phyloP scores from a whole-genome alignment of 2,329 filamentous ascomycete species.

The Aspergillus intermedius region DNA sequence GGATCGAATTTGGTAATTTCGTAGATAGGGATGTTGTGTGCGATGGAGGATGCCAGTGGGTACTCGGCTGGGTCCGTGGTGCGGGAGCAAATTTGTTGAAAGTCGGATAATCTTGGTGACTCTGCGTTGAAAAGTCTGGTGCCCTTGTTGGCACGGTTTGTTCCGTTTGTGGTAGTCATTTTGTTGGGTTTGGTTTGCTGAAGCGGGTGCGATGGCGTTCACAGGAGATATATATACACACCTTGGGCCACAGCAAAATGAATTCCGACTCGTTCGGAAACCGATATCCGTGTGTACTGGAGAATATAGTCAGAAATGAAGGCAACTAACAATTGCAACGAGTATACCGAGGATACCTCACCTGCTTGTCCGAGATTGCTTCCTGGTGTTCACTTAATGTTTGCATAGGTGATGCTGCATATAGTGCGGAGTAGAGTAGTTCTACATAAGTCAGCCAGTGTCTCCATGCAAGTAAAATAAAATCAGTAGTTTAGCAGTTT shows the following conservation, averaged over 20 bases:
- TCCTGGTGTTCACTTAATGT: no score
- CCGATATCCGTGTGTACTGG: neutral
- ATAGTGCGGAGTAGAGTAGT: no score
- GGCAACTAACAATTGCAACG: neutral
- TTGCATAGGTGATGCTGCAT: no score
- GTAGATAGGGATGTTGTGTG: conserved; percentile 53
- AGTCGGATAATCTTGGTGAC: conserved; percentile 30
- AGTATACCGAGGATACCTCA: no score
- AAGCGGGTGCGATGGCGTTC: neutral
- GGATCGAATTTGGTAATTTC: conserved; percentile 36
- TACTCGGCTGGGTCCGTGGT: conserved; percentile 36
- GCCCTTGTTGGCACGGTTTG: no score
- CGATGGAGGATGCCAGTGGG: conserved; percentile 41
- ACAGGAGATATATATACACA: no score
- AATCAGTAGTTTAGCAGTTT: no score
- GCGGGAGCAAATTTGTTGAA: conserved; percentile 42
- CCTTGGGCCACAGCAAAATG: neutral
- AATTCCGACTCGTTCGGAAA: neutral
- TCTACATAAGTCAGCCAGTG: no score
- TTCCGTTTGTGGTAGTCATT: neutral
- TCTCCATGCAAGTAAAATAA: no score
- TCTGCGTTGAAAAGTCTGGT: conserved; percentile 10
- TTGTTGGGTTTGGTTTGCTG: neutral
- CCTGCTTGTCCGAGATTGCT: no score
- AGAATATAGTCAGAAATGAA: neutral